Evolutionary conservation across 176 grass and related monocot genomes (phyloP).

Genomic region (Carex kokanica): DNA sequence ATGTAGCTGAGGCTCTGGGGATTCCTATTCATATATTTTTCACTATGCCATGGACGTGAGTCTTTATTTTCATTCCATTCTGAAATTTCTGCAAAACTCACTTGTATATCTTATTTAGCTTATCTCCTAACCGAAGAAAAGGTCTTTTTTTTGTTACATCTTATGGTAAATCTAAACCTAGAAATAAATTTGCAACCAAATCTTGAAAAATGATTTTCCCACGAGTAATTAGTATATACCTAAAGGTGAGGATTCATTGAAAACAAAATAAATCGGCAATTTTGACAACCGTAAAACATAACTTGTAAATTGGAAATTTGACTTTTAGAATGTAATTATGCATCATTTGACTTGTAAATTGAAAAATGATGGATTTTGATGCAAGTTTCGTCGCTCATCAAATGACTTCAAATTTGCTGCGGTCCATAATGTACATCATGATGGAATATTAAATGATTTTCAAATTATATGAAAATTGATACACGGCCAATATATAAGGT

Average conservation of each 20-base stretch:
- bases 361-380: no score
- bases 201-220: not conserved
- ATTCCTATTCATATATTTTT: slow-evolving; percentile 94
- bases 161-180: not conserved
- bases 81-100: not conserved
- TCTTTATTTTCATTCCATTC: slow-evolving; percentile 29
- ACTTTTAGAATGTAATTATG: no score
- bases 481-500: no score
- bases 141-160: not conserved
- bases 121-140: not conserved
- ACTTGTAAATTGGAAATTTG: no score
- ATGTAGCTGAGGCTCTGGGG: slow-evolving; percentile 94
- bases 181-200: not conserved
- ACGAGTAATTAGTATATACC: not conserved
- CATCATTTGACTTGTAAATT: no score
- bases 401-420: no score
- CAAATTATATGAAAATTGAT: no score
- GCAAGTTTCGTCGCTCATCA: no score
- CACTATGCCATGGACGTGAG: slow-evolving; percentile 99
- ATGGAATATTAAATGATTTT: no score
- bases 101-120: not conserved
- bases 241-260: no score
- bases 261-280: not conserved
- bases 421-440: no score
- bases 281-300: no score